Evolutionary conservation across 805 yeast species (phyloP).

Genomic region (Middelhovenomyces tepae): DNA sequence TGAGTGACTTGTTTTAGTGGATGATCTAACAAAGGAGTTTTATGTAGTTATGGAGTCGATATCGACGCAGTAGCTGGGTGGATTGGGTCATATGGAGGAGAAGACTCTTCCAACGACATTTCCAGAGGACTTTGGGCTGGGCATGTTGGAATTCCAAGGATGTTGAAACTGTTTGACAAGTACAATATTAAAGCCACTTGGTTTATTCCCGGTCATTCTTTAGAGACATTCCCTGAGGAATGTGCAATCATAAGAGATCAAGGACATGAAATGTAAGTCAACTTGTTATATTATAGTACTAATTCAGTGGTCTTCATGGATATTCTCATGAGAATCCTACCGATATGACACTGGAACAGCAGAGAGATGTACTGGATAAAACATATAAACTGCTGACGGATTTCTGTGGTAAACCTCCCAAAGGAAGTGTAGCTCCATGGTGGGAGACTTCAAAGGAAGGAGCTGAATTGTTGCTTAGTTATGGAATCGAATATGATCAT

Average conservation of each 20-base stretch:
- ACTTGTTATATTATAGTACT: slow-evolving; percentile 8
- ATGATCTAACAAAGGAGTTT: slow-evolving; percentile 33
- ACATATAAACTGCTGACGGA: slow-evolving; percentile 28
- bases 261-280: slow-evolving; percentile 31
- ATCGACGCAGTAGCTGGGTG: slow-evolving; percentile 34
- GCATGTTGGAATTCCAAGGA: slow-evolving; percentile 29
- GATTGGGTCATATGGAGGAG: slow-evolving; percentile 33
- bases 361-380: slow-evolving; percentile 28
- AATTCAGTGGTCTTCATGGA: slow-evolving; percentile 32
- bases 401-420: slow-evolving; percentile 30
- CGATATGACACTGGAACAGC: slow-evolving; percentile 31
- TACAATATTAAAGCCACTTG: slow-evolving; percentile 32
- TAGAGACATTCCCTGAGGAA: slow-evolving; percentile 33
- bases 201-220: slow-evolving; percentile 33
- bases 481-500: slow-evolving; percentile 33
- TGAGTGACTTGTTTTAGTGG: no score
- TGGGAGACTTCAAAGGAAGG: slow-evolving; percentile 32
- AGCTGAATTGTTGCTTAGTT: slow-evolving; percentile 27
- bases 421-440: slow-evolving; percentile 32
- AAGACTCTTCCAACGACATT: slow-evolving; percentile 30
- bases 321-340: slow-evolving; percentile 32
- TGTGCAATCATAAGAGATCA: slow-evolving; percentile 28
- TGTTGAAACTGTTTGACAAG: slow-evolving; percentile 28
- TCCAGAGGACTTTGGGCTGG: slow-evolving; percentile 33
- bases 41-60: slow-evolving; percentile 32